Conservation (phyloP, 192 early-diverging fungal genomes). For the Dissophora ornata region DNA sequence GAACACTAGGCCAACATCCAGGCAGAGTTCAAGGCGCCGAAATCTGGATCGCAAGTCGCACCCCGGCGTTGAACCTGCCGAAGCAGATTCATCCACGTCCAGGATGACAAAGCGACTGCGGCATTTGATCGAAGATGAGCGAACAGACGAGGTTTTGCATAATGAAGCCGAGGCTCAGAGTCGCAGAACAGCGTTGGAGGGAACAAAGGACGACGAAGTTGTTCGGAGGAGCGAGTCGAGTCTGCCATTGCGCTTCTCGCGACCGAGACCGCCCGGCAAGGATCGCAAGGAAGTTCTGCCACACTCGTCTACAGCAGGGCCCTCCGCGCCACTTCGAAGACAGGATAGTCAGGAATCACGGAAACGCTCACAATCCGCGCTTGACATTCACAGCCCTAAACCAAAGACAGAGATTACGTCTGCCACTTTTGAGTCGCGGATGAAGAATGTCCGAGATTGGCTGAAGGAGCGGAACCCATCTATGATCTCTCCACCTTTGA, state of each 20-base stretch:
- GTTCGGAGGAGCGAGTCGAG: too few species aligned
- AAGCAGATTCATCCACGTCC: background rate
- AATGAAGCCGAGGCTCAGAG: too few species aligned
- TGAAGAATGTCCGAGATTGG: slow-evolving; percentile 45
- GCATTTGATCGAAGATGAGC: background rate
- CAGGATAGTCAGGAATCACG: slow-evolving; percentile 1
- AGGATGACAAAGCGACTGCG: slow-evolving; percentile 15
- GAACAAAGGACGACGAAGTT: too few species aligned
- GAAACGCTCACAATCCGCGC: background rate
- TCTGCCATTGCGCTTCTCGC: background rate
- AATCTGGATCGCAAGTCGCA: background rate
- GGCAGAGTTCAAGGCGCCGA: slow-evolving; percentile 1
- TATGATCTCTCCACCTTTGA: slow-evolving; percentile 32
- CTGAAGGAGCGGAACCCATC: slow-evolving; percentile 33
- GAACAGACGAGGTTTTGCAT: background rate
- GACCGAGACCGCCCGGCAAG: slow-evolving; percentile 36
- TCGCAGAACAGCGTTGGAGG: too few species aligned
- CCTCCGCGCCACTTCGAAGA: background rate
- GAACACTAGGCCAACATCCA: background rate
- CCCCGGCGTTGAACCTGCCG: background rate
- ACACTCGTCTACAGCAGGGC: background rate
- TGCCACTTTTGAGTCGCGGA: slow-evolving; percentile 36
- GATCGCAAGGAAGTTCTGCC: background rate
- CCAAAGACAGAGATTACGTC: background rate
- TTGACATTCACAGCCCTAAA: background rate